A percentile compares a stretch with the other conserved stretches of the same genome.
Conservation (phyloP, 306 rosid genomes). For the Inga laurina region DNA sequence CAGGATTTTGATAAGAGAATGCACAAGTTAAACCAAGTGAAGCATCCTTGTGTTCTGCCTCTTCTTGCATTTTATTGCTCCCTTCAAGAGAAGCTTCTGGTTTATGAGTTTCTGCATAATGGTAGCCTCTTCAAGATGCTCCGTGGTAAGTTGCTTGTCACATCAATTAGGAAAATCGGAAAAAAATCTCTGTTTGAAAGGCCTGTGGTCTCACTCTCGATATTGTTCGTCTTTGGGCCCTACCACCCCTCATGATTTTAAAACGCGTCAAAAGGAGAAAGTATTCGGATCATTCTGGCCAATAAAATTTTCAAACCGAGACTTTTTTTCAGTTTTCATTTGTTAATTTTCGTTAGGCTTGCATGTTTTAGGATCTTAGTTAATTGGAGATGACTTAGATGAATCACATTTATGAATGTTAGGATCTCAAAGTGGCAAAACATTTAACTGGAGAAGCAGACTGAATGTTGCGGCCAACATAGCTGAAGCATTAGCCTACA, state of each 20-base stretch:
- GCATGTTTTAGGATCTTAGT: not conserved
- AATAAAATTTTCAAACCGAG: no score
- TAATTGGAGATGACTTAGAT: not conserved
- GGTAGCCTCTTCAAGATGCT: conserved; percentile 79
- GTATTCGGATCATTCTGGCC: no score
- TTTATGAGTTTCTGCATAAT: conserved; percentile 61
- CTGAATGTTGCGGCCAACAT: conserved; percentile 52
- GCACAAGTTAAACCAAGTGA: conserved; percentile 45
- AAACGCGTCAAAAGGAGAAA: no score
- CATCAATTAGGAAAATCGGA: no score
- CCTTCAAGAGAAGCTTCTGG: conserved; percentile 74
- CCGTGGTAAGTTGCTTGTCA: conserved; percentile 46
- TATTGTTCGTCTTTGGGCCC: no score
- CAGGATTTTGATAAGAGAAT: conserved; percentile 56
- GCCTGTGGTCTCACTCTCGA: no score
- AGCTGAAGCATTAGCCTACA: conserved; percentile 59
- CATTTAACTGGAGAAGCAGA: conserved; percentile 68
- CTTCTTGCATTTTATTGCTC: conserved; percentile 74
- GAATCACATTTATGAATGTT: not conserved
- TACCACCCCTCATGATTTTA: no score
- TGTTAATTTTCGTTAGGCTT: not conserved
- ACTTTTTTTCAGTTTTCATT: no score
- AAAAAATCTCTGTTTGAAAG: no score
- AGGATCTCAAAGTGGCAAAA: conserved; percentile 55
- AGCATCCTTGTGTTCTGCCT: conserved; percentile 54